Base-by-base conservation (phyloP, 768 basidiomycete genomes). In the Chlorophyllum brunneum region DNA sequence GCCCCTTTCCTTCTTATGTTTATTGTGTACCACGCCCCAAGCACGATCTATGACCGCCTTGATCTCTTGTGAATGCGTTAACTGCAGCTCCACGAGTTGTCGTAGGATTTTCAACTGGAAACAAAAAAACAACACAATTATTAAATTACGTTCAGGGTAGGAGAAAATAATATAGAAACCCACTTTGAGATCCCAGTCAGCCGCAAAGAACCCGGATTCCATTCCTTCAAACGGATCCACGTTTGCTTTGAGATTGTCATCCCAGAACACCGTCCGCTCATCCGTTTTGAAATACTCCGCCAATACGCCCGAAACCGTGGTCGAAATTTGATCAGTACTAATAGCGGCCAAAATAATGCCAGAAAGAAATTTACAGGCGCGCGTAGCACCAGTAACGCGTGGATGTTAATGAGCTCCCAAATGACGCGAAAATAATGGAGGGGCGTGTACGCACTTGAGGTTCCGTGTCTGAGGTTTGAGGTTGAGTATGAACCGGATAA, bases 401-500 rank as follows among this genome's bases (percentile, higher is more conserved):
- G 31, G 22, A 22, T 26, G 20, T 51, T 42, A 42, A 51, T 51
- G 49, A 36, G 49, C 58, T 62, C 30, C 31, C 44, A 38, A 31
- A 22, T 9, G 38, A 48, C 16, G 10, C 13, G 47, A 38, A 42
- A 48, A 47, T 54, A 22, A 57, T 55, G 48, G 23, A 48, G 54
- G 68, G 67, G 65, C 5, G 67, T 66, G 69, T 68, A 66, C 82
- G 70, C 70, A 88, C 89, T 86, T 88, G 69, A 90, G 77, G 76
- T 91, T 91, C 85, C 89, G 87, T 83, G 89, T 86, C 68, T 86
- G 86, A 16, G 91, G 89, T 63, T 83, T 82, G 60, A 93, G 80
- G 68, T 90, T 92, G 60, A 85, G 74, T 60, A 93, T 78, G 66
- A 93, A 92, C 54, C 83, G 80, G 54, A 76, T 75, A 18, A 93